Evolutionary conservation across 202 grass and related monocot species (phyloP), one percentile per base, ranked within the genome.

Genomic region (Elaeis oleifera): DNA sequence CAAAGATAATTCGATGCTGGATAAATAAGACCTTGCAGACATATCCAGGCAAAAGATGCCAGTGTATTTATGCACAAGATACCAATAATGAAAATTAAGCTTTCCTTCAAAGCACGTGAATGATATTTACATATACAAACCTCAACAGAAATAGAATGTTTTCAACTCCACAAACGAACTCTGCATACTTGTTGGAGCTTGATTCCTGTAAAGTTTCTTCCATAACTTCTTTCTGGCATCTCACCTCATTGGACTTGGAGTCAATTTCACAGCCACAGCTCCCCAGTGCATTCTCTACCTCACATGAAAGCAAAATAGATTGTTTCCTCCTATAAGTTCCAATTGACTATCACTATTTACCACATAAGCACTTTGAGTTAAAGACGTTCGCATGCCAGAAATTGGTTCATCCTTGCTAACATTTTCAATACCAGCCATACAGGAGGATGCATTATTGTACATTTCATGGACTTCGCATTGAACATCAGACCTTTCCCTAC

Each of bases 61-160:
- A 2, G 36, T 13, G 14, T 44, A 9, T 13, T 44, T 44, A 44
- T 13, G 36, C 36, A 44, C 36, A 44, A 3, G 36, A 13, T 13
- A 44, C 9, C 36, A 44, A 13, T 13, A 44, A 44, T 1, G 2
- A 44, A 44, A 44, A 9, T 44, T 44, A 44, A 44, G 36, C 36
- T 44, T 44, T 44, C 36, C 36, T 44, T 13, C 9, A 44, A 44
- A 44, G 36, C 36, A 13, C 14, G 36, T 14, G 36, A 44, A 44
- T 44, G 9, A 44, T 44, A 44, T 14, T 44, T 44, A 11, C n/a
- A 8, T 4, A 53, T 28, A 72, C 39, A 71, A 72, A 90, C 82
- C 74, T 90, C 67, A 39, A 80, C 7, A 61, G 69, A 75, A 57
- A 64, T 68, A 21, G 66, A 73, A 64, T 52, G 24, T 18, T 29